Conservation (phyloP, 331 rosid species). For the Saraca asoca region DNA sequence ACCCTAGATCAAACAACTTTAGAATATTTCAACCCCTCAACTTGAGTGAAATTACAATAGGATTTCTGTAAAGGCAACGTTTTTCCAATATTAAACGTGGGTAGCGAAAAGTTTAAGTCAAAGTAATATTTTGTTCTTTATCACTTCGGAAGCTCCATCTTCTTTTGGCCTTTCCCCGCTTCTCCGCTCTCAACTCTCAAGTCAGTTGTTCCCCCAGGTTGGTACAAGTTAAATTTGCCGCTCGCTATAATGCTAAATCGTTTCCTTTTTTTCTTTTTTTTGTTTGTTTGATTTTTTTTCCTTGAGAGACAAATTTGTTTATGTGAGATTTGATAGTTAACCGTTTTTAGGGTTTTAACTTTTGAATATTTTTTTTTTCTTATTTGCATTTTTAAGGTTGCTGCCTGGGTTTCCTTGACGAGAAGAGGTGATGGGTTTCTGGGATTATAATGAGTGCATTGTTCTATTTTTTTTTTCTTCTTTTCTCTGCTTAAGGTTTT, state of each 20-base stretch:
- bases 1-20: too few relatives aligned
- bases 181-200: too few relatives aligned
- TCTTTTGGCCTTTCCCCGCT: neutral
- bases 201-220: neutral
- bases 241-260: neutral
- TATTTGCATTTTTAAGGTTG: constrained; percentile 20
- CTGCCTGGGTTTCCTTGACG: constrained; percentile 7
- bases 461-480: neutral
- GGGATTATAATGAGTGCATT: neutral
- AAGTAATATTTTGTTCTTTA: neutral
- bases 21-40: too few relatives aligned
- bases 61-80: too few relatives aligned
- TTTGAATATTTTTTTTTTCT: too few relatives aligned
- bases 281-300: too few relatives aligned
- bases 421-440: neutral
- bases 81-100: too few relatives aligned
- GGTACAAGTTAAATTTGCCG: constrained; percentile 3
- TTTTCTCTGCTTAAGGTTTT: neutral
- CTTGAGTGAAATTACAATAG: too few relatives aligned
- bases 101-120: too few relatives aligned
- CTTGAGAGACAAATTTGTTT: too few relatives aligned
- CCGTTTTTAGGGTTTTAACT: constrained; percentile 28
- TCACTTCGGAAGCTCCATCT: neutral
- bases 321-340: neutral
- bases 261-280: neutral